Base-by-base conservation (phyloP, 305 asterid genomes). In the Fraxinus ornus region DNA sequence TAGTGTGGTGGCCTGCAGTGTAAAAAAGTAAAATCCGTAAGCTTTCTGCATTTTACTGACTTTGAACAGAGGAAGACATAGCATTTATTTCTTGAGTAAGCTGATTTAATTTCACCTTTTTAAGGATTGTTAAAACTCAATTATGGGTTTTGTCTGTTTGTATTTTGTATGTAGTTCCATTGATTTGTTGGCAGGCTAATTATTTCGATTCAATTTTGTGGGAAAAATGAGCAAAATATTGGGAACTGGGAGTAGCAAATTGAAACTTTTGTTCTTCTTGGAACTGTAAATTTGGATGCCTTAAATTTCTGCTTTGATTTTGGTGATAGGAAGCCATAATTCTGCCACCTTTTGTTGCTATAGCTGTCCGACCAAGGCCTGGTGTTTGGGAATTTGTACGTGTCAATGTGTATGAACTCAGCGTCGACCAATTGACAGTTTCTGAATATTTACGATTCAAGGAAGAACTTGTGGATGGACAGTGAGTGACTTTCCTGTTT, bases 301-400 rank as follows among this genome's bases (percentile, higher is more conserved):
- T 70, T 24, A 32, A 30, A 1, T 62, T 37, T 82, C 30, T 35
- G 22, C 78, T 70, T 41, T 82, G 39, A 33, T 76, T 22, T 78
- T 83, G 66, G 71, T 87, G 83, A 80, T 90, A 97, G 99, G 99
- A 97, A 90, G 98, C 97, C 21, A 95, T 97, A 75, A 92, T 97
- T 78, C 60, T 93, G 79, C 99, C 99, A 28, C 98, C 99, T 37
- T 97, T 97, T 83, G 99, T 97, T 85, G 98, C 98, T 76, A 74
- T 97, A 74, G 97, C 99, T 75, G 75, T 97, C 83, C 94, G 99
- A 30, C 99, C 99, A 22, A 91, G 99, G 90, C 99, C 99, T 22
- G 99, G 99, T 75, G 99, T 97, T 83, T 97, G 99, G 99, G 99
- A 97, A 82, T 93, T 80, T 71, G 97, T 97, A 49, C 98, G 98